These are phyloP conservation scores for Stereocaulon alpinum DNA, from an alignment of 495 filamentous ascomycete genomes.

Conservation along the genomic window DNA sequence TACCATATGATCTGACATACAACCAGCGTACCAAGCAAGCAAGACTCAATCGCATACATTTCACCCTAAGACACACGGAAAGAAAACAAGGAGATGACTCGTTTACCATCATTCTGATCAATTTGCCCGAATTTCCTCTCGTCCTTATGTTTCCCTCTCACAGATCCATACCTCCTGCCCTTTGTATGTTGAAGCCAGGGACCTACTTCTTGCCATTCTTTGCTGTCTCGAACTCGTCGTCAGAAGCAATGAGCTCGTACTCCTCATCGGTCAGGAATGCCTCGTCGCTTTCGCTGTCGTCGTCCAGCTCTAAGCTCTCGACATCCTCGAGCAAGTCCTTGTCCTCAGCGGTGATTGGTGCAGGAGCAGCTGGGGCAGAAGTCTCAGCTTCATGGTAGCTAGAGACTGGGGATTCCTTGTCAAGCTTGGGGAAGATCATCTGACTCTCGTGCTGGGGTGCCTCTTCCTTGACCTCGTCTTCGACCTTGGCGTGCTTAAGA, in stretches of 20 bases:
- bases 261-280: constrained; percentile 94
- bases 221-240: constrained; percentile 64
- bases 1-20: constrained; percentile 6
- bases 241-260: constrained; percentile 92
- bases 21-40: constrained; percentile 5
- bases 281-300: constrained; percentile 44
- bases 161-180: not conserved
- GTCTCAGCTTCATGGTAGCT: constrained; percentile 57
- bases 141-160: not conserved
- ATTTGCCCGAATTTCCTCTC: constrained; percentile 5
- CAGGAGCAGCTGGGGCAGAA: constrained; percentile 22
- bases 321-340: constrained; percentile 54
- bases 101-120: constrained; percentile 1
- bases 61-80: constrained; percentile 1
- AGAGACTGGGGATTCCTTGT: constrained; percentile 80
- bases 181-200: not conserved
- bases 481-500: constrained; percentile 22
- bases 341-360: constrained; percentile 33
- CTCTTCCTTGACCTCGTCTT: constrained; percentile 21
- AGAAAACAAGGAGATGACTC: not conserved
- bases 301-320: constrained; percentile 53
- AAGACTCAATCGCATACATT: not conserved
- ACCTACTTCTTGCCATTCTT: constrained; percentile 21
- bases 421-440: constrained; percentile 96
- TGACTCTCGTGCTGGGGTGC: constrained; percentile 40